Evolutionary conservation across 78 protist genomes (phyloP).

Genomic region (Guillardia theta): DNA sequence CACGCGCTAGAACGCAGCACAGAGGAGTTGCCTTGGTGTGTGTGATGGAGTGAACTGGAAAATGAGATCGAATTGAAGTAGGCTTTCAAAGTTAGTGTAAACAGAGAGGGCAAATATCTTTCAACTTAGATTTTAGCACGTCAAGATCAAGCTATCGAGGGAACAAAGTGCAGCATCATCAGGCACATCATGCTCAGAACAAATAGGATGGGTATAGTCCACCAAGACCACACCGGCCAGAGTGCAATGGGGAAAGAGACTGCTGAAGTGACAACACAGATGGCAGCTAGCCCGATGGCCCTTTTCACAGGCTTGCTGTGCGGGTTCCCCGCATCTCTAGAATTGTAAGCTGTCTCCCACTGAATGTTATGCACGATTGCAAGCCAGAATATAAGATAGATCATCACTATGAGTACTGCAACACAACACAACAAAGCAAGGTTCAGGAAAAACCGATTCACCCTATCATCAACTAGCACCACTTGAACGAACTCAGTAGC

Average conservation of each 20-base stretch:
- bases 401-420: background rate
- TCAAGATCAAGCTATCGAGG: no score
- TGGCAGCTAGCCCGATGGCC: background rate
- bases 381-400: conserved; percentile 4
- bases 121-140: no score
- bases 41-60: no score
- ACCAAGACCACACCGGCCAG: background rate
- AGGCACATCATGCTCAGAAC: background rate
- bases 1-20: no score
- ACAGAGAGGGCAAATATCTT: no score
- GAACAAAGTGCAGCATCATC: background rate
- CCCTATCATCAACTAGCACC: background rate
- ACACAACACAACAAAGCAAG: background rate
- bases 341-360: background rate
- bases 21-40: no score
- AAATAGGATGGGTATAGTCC: background rate
- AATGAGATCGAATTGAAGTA: no score
- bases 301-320: background rate
- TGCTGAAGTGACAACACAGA: background rate
- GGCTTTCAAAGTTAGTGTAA: no score
- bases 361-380: background rate
- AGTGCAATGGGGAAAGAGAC: background rate
- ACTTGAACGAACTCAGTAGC: background rate
- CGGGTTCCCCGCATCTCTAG: background rate
- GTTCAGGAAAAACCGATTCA: background rate